These are phyloP conservation scores for Diutina ranongensis DNA, from an alignment of 1,139 yeast species.

Conservation along the genomic window DNA sequence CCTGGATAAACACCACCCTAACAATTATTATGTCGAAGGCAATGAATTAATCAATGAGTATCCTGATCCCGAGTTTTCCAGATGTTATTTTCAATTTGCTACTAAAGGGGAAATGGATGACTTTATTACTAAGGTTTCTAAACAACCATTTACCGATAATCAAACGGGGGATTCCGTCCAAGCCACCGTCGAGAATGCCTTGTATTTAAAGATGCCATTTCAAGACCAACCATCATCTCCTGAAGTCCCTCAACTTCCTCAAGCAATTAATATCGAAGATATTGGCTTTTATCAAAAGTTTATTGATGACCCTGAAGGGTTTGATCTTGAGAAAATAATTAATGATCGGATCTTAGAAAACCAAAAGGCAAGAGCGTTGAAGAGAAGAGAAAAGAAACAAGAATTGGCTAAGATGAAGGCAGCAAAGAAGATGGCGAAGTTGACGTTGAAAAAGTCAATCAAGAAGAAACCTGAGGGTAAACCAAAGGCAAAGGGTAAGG, in stretches of 20 bases:
- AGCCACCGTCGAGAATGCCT: not conserved
- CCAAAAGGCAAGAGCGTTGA: not conserved
- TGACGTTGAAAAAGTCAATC: not conserved
- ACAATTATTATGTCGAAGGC: not conserved
- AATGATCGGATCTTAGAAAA: not conserved
- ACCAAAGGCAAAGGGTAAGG: not conserved
- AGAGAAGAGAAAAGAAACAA: not conserved
- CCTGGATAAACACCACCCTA: not conserved
- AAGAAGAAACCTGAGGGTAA: too few relatives aligned
- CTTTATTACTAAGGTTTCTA: not conserved
- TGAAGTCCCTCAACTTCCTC: too few relatives aligned
- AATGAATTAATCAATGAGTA: not conserved
- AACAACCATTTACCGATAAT: not conserved
- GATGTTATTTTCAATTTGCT: not conserved
- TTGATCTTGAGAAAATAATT: not conserved
- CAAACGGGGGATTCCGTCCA: not conserved
- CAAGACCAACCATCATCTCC: too few relatives aligned
- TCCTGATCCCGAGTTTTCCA: not conserved
- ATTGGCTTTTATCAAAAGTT: not conserved
- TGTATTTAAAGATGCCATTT: not conserved
- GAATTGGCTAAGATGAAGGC: not conserved
- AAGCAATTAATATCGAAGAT: not conserved
- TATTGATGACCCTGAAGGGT: not conserved
- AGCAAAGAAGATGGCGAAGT: too few relatives aligned
- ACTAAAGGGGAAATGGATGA: not conserved